A percentile compares a stretch with the other conserved stretches of the same genome.
These are phyloP conservation scores for Melanogaster broomeanus DNA, from an alignment of 768 basidiomycete genomes.

Conservation along the genomic window DNA sequence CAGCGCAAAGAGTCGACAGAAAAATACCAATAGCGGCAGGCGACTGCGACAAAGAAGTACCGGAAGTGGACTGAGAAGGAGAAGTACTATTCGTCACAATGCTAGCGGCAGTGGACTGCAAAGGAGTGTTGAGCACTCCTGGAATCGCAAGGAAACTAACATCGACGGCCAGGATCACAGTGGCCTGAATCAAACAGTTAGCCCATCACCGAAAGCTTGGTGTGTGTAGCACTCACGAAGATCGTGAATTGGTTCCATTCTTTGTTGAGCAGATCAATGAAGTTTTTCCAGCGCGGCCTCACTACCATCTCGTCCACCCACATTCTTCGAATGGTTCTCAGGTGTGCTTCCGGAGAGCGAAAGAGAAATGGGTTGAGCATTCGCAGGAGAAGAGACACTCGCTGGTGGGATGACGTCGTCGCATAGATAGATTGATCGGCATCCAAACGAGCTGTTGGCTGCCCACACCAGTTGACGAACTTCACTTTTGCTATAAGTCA, in stretches of 20 bases:
- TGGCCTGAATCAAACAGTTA: constrained; percentile 35
- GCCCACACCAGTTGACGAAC: constrained; percentile 39
- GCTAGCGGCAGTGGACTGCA: background rate
- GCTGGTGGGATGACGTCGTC: background rate
- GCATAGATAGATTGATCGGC: constrained; percentile 24
- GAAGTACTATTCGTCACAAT: too few relatives aligned
- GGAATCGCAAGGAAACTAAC: constrained; percentile 55
- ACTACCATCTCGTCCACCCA: constrained; percentile 47
- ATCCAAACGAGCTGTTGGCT: constrained; percentile 37
- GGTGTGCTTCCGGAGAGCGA: constrained; percentile 45
- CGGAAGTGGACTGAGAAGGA: too few relatives aligned
- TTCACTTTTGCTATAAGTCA: constrained; percentile 21
- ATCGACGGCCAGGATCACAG: constrained; percentile 53
- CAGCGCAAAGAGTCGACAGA: constrained; percentile 36
- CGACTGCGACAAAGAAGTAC: too few relatives aligned
- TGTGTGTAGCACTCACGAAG: constrained; percentile 37
- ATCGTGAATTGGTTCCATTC: constrained; percentile 52
- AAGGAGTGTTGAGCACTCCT: constrained; percentile 27
- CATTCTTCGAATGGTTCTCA: constrained; percentile 40
- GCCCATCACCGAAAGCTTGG: background rate
- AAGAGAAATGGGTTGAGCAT: constrained; percentile 36
- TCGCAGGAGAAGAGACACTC: background rate
- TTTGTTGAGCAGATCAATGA: constrained; percentile 40
- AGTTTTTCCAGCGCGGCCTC: constrained; percentile 38
- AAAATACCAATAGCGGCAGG: constrained; percentile 35